A percentile compares a stretch with the other conserved stretches of the same genome.
Evolutionary conservation across 805 yeast species (phyloP).

Genomic region (Ogataea minuta): DNA sequence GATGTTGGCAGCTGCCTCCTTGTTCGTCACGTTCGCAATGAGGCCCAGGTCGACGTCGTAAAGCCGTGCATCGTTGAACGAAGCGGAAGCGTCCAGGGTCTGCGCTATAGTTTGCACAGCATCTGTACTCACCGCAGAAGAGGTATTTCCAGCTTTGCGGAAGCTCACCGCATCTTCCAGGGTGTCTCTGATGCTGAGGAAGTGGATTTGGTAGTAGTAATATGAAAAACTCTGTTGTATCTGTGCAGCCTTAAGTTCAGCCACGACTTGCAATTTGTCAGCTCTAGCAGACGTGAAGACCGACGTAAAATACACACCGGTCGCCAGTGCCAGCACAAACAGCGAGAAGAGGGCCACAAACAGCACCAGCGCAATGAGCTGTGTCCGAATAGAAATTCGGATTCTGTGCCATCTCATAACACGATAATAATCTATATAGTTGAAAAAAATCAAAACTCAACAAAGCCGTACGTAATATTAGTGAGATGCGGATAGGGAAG

Average conservation of each 20-base stretch:
- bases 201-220: conserved; percentile 65
- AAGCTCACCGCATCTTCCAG: conserved; percentile 59
- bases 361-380: conserved; percentile 67
- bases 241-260: conserved; percentile 80
- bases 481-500: no score
- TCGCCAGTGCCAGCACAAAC: conserved; percentile 68
- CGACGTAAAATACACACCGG: conserved; percentile 69
- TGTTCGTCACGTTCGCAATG: conserved; percentile 45
- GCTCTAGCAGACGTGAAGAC: conserved; percentile 62
- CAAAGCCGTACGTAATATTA: no score
- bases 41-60: conserved; percentile 58
- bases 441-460: no score
- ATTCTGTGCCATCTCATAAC: conserved; percentile 29
- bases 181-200: conserved; percentile 60
- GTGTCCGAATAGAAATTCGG: conserved; percentile 68
- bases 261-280: conserved; percentile 71
- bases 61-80: conserved; percentile 60
- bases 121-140: conserved; percentile 45
- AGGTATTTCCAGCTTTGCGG: conserved; percentile 70
- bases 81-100: conserved; percentile 61
- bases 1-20: conserved; percentile 25
- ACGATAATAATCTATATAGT: no score
- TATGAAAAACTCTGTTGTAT: conserved; percentile 63
- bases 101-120: conserved; percentile 52
- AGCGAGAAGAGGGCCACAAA: conserved; percentile 63